These are phyloP conservation scores for Aspergillus tubingensis DNA, from an alignment of 2,329 filamentous ascomycete genomes.

Conservation along the genomic window DNA sequence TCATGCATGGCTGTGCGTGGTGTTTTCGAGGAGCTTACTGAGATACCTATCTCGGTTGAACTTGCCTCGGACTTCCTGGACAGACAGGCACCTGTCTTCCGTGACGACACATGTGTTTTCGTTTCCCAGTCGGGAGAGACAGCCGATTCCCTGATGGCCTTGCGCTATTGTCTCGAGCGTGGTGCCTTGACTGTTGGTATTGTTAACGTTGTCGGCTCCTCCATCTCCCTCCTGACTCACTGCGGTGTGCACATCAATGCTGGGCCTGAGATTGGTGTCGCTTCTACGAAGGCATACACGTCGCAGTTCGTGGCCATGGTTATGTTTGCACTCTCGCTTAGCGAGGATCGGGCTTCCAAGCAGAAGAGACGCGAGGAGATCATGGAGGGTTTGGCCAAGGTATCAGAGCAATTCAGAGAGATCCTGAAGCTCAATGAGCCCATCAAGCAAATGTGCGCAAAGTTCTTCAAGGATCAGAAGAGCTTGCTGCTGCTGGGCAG, in stretches of 20 bases:
- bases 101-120: constrained; percentile 98
- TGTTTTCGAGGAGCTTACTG: constrained; percentile 94
- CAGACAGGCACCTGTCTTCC: constrained; percentile 94
- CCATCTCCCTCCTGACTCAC: constrained; percentile 97
- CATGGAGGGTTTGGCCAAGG: constrained; percentile 84
- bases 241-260: constrained; percentile 99
- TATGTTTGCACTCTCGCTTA: constrained; percentile 97
- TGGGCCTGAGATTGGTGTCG: constrained; percentile 96
- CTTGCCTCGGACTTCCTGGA: constrained; percentile 98
- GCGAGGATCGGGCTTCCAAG: constrained; percentile 96
- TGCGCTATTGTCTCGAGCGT: constrained; percentile 96
- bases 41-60: constrained; percentile 97
- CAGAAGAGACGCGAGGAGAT: constrained; percentile 89
- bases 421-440: constrained; percentile 87
- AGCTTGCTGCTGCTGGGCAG: constrained; percentile 88
- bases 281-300: constrained; percentile 98
- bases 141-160: constrained; percentile 93
- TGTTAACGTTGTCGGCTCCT: constrained; percentile 97
- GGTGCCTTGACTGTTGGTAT: constrained; percentile 96
- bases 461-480: constrained; percentile 96
- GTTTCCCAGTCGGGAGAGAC: constrained; percentile 99
- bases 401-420: constrained; percentile 89
- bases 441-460: constrained; percentile 91
- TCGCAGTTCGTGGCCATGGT: constrained; percentile 99
- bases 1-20: constrained; percentile 99